Base-by-base conservation (phyloP, 257 asterid species). In the Scutellaria baicalensis region DNA sequence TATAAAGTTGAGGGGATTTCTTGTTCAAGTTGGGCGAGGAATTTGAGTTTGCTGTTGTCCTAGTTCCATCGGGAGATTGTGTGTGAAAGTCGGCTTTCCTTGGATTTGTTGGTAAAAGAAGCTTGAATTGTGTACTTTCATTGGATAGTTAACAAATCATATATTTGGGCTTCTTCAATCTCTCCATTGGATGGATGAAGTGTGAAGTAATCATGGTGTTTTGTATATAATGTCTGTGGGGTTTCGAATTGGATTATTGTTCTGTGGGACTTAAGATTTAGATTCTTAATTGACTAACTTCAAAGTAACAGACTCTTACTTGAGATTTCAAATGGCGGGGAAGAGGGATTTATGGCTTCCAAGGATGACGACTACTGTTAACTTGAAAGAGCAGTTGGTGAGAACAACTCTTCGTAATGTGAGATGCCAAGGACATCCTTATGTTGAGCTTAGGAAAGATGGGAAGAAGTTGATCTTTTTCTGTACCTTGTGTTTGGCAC, bases 381-480 rank as follows among this genome's bases (percentile, higher is more conserved):
- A 78, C 78, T 76, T 90, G 92, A 93, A 86, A 80, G 96, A 90
- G 71, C 85, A 82, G 81, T 66, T 84, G 78, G 84, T 85, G 35
- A 82, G 83, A 80, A 82, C 82, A 33, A 88, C 88, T 21, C 81
- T 93, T 64, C 84, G 87, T 4, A 88, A 82, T 49, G 95, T 87
- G 76, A 81, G 90, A 71, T 83, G 87, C 31, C 82, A 87, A 58
- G 98, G 98, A 73, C 98, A 93, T 72, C 82, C 83, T 1, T 93
- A 87, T 69, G 84, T 93, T 73, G 98, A 93, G 68, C 89, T 90
- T 21, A 88, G 98, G 85, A 85, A 84, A 82, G 98, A 90, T 61
- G 96, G 96, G 73, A 90, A 88, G 85, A 85, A 82, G 79, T 72
- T 86, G 77, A 81, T 93, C 6, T 93, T 90, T 68, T 93, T 83